Evolutionary conservation across 257 asterid genomes (phyloP), one percentile per base, ranked within the genome.

Genomic region (Sherardia arvensis): DNA sequence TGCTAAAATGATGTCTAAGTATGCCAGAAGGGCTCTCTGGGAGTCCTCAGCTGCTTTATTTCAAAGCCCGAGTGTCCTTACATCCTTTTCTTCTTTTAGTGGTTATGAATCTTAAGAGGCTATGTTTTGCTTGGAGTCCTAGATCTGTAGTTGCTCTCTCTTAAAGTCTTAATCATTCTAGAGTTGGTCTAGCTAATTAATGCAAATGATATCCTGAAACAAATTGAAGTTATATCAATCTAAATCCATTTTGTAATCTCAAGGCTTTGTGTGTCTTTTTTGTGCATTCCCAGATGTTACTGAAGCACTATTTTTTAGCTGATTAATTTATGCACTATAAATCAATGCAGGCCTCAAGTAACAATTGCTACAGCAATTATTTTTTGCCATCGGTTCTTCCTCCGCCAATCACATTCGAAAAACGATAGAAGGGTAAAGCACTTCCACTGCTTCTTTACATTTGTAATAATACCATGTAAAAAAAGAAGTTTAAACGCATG

Each of bases 331-430:
- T 55, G 65, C 64, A 36, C 64, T 51, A 65, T 82, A 59, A 49
- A 27, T 77, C 62, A 8, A 68, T 88, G 86, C 97, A 92, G 98
- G 85, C 98, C 97, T 12, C 98, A 91, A 84, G 94, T 88, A 56
- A 91, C 97, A 14, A 91, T 91, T 81, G 98, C 98, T 21, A 91
- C 97, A 2, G 95, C 98, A 54, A 91, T 91, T 56, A 82, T 91
- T 75, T 91, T 91, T 73, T 91, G 95, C 76, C 98, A 91, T 69
- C 98, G 98, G 55, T 91, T 88, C 85, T 91, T 91, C 76, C 89
- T 80, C 66, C 95, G 90, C 17, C 98, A 88, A 58, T 91, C 98
- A 49, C 98, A 83, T 79, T 77, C 84, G 10, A 82, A 79, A 78
- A 91, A 91, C 74, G 98, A 91, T 66, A 76, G 95, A 74, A 79